Evolutionary conservation across 2,329 filamentous ascomycete genomes (phyloP).

Genomic region (Alternaria sp.): DNA sequence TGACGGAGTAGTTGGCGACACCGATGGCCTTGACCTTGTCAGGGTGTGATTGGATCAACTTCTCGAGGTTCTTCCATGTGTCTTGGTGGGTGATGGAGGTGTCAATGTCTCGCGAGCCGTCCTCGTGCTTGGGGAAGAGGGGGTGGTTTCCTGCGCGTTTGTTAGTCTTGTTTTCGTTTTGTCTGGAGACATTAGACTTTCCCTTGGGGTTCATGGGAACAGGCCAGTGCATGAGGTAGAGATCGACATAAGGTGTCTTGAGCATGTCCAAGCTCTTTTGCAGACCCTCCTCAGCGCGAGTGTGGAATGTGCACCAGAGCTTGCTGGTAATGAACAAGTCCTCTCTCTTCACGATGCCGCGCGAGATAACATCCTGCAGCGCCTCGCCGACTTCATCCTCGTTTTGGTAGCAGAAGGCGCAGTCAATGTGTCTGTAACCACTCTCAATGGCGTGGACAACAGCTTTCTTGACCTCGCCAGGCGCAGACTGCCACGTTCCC

Average conservation of each 20-base stretch:
- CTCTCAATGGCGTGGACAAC: conserved; percentile 56
- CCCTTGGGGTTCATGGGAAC: conserved; percentile 80
- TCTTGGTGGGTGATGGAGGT: conserved; percentile 72
- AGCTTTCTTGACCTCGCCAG: conserved; percentile 56
- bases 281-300: conserved; percentile 70
- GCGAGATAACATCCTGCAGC: conserved; percentile 72
- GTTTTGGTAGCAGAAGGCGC: conserved; percentile 79
- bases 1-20: conserved; percentile 57
- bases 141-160: conserved; percentile 65
- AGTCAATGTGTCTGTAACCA: conserved; percentile 67
- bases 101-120: conserved; percentile 77
- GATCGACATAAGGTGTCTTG: conserved; percentile 80
- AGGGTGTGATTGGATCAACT: conserved; percentile 55
- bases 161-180: neutral
- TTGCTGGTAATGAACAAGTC: conserved; percentile 87
- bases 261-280: conserved; percentile 75
- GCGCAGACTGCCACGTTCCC: conserved; percentile 50
- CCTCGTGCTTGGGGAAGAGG: conserved; percentile 74
- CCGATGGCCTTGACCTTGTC: conserved; percentile 58
- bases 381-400: conserved; percentile 83
- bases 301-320: conserved; percentile 82
- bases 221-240: conserved; percentile 86
- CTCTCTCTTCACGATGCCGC: conserved; percentile 73
- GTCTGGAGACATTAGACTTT: conserved; percentile 25
- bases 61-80: conserved; percentile 80